Conservation (phyloP, 2,329 filamentous ascomycete species). For the Didymella keratinophila region DNA sequence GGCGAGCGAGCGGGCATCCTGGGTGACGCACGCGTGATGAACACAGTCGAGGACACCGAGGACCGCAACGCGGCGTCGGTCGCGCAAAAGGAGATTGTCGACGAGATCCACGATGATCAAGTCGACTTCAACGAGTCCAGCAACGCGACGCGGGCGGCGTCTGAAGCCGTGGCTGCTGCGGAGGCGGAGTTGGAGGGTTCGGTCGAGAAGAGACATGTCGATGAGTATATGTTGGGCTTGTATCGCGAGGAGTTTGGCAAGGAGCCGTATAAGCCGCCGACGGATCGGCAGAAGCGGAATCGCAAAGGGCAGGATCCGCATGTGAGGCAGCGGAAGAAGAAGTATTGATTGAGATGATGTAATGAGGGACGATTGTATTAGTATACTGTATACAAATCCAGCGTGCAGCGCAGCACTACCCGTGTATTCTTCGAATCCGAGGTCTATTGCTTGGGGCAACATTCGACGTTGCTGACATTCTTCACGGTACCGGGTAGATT, state of each 20-base stretch:
- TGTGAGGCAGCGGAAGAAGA: slow-evolving; percentile 40
- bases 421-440: background rate
- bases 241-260: slow-evolving; percentile 44
- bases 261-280: slow-evolving; percentile 44
- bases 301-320: slow-evolving; percentile 45
- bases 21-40: slow-evolving; percentile 71
- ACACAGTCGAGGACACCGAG: slow-evolving; percentile 90
- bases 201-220: slow-evolving; percentile 39
- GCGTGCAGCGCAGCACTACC: background rate
- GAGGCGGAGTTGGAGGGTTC: slow-evolving; percentile 26
- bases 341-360: slow-evolving; percentile 26
- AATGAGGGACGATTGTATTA: slow-evolving; percentile 9
- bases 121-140: slow-evolving; percentile 50
- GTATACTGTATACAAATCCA: slow-evolving; percentile 10
- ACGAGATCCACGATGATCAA: slow-evolving; percentile 58
- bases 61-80: slow-evolving; percentile 87
- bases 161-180: slow-evolving; percentile 26
- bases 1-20: slow-evolving; percentile 69
- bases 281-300: slow-evolving; percentile 43
- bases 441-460: too few species aligned
- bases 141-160: slow-evolving; percentile 36
- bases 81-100: slow-evolving; percentile 85
- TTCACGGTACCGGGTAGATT: too few species aligned
- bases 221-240: slow-evolving; percentile 47
- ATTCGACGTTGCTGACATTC: background rate